Base-by-base conservation (phyloP, 164 flowering plant genomes). In the Macadamia integrifolia region DNA sequence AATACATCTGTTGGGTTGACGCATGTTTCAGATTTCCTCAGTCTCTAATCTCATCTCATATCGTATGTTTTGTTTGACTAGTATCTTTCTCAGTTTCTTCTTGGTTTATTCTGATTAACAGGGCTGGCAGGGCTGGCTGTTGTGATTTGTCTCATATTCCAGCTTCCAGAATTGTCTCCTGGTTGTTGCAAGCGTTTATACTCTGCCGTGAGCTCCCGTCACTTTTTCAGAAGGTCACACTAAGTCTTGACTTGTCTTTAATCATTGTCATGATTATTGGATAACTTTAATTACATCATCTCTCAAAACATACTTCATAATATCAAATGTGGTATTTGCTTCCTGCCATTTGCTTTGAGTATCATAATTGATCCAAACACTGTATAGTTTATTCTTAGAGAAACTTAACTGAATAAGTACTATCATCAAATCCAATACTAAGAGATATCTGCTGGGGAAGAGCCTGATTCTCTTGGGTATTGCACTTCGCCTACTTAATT, bases 201-300 rank as follows among this genome's bases (percentile, higher is more conserved):
- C 82, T 86, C 60, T 81, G 85, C 72, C 86, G 86, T 63, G 96
- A 94, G 75, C 82, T 86, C 65, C 97, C 99, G 23, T 10, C 77
- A 59, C 85, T 92, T 61, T 74, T 84, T 72, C 85, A 86, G 60
- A 90, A 92, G 97, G 98, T 94, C 32, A 60, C 62, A 59, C 9
- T 56, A 66, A 69, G 3, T 64, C 31, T n/a, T 52, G 43, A 35
- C 9, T 42, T 64, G 30, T 52, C 23, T 52, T 10, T 49, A 29
- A 14, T 64, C 13, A 29, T 63, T 70, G n/a, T 61, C 18, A 32
- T 28, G 31, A 18, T 62, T 43, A 7, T 67, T 8, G 15, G 18
- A 31, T 18, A 29, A 18, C 28, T 43, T 9, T 28, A 43, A 55
- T 28, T 29, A 7, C 53, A 30, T 29, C 29, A 8, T 44, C 2